phyloP scores from a whole-genome alignment of 2,329 filamentous ascomycete genomes.

The Thielaviopsis euricoi region DNA sequence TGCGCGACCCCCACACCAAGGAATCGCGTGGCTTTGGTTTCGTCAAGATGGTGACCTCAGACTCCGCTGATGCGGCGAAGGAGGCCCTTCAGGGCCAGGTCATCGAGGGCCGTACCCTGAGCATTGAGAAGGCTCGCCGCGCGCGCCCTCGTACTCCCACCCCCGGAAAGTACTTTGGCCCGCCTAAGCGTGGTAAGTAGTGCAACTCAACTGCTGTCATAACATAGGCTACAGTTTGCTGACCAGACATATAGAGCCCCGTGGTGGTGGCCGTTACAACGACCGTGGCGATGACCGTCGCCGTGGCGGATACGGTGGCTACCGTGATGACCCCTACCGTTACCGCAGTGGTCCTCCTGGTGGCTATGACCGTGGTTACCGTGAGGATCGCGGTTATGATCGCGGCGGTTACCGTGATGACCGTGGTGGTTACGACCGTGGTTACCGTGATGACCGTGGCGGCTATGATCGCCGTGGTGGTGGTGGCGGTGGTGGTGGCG shows the following conservation, averaged over 20 bases:
- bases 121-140: slow-evolving; percentile 97
- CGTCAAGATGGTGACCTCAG: slow-evolving; percentile 94
- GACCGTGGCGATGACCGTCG: slow-evolving; percentile 51
- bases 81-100: slow-evolving; percentile 90
- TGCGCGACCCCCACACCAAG: slow-evolving; percentile 96
- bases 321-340: slow-evolving; percentile 41
- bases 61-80: slow-evolving; percentile 92
- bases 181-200: slow-evolving; percentile 81
- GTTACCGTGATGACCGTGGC: slow-evolving; percentile 17
- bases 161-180: slow-evolving; percentile 97
- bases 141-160: slow-evolving; percentile 89
- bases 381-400: slow-evolving; percentile 29
- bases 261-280: slow-evolving; percentile 27
- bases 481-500: slow-evolving; percentile 23
- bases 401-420: slow-evolving; percentile 27
- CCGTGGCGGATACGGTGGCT: slow-evolving; percentile 29
- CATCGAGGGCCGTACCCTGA: slow-evolving; percentile 86
- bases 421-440: slow-evolving; percentile 29
- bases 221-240: background rate
- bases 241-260: slow-evolving; percentile 17
- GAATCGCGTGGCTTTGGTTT: slow-evolving; percentile 98
- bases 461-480: slow-evolving; percentile 40
- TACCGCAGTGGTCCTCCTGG: slow-evolving; percentile 34
- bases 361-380: slow-evolving; percentile 34
- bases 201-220: background rate